Evolutionary conservation across 768 basidiomycete species (phyloP), one percentile per base, ranked within the genome.

Genomic region (Lanmaoa rubissima): DNA sequence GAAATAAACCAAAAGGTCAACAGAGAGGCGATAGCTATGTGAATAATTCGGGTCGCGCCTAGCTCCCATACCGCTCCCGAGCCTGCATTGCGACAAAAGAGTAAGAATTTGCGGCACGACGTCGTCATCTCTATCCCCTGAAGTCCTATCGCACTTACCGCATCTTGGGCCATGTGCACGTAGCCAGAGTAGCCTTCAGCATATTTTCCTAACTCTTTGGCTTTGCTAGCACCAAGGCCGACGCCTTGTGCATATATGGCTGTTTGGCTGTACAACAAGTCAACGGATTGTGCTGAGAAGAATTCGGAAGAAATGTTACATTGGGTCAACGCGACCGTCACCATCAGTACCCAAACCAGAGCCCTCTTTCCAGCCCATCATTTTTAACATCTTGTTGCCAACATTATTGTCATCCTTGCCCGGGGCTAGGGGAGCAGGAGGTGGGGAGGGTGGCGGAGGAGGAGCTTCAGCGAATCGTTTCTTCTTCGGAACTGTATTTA

Each of bases 331-430:
- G 54, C 94, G 74, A 43, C 95, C 95, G 51, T 92, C 90, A 5
- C 90, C 90, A 46, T 80, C 80, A 8, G 84, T 80, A 1, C 96
- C 96, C 40, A 98, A 74, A 1, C 96, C 95, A 16, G 82, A 85
- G 7, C 95, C 95, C 65, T 90, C 89, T 60, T 81, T 90, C 95
- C 95, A 98, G 1, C 96, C 97, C 95, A 98, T 98, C 84, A 96
- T 95, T 71, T 93, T 92, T 60, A 98, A 72, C 55, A 99, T 70
- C 67, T 92, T 94, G 68, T 95, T 95, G 7, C 97, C 97, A 12
- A 93, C 82, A 63, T 98, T 98, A 41, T 65, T 85, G 48, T 87
- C 84, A 64, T 98, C 94, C 68, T 91, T 77, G 6, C 84, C 90
- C 6, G 87, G 90, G 62, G 87, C 84, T 4, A 86, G 64, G 3